phyloP scores from a whole-genome alignment of 1,284 basidiomycete species.

The Leccinum huronense region DNA sequence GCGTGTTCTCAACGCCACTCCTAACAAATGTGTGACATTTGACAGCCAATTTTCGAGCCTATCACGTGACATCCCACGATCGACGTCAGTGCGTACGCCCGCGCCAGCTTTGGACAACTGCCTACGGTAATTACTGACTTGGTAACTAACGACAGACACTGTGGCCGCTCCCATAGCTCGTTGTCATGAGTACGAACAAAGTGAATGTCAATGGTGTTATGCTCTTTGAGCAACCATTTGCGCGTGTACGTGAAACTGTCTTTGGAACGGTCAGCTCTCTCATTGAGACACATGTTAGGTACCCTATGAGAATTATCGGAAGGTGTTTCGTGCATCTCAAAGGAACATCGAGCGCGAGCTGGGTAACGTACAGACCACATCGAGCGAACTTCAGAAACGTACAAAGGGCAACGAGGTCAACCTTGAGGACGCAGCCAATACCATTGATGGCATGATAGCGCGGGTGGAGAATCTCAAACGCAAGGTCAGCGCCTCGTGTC shows the following conservation, averaged over 20 bases:
- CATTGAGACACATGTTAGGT: slow-evolving; percentile 49
- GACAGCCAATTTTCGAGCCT: neutral
- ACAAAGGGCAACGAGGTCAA: slow-evolving; percentile 40
- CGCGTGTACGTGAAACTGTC: slow-evolving; percentile 50
- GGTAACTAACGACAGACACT: slow-evolving; percentile 15
- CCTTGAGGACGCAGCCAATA: slow-evolving; percentile 54
- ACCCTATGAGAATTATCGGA: slow-evolving; percentile 84
- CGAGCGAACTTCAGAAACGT: slow-evolving; percentile 54
- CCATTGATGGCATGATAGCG: slow-evolving; percentile 74
- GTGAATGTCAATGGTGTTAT: slow-evolving; percentile 75
- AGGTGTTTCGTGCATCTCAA: slow-evolving; percentile 77
- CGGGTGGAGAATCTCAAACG: slow-evolving; percentile 75
- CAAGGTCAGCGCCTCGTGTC: slow-evolving; percentile 55
- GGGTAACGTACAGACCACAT: slow-evolving; percentile 52
- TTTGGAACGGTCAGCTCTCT: slow-evolving; percentile 10
- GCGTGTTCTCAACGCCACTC: slow-evolving; percentile 17
- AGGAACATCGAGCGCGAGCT: slow-evolving; percentile 80
- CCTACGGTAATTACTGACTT: slow-evolving; percentile 3
- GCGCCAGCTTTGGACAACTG: neutral
- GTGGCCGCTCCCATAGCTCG: slow-evolving; percentile 6
- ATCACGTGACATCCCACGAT: slow-evolving; percentile 32
- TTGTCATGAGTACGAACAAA: slow-evolving; percentile 46
- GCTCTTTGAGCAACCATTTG: slow-evolving; percentile 85
- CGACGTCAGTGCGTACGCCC: slow-evolving; percentile 16
- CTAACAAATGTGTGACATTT: neutral